Conservation (phyloP, 106 monocot species). For the Acanthochlamys bracteata region DNA sequence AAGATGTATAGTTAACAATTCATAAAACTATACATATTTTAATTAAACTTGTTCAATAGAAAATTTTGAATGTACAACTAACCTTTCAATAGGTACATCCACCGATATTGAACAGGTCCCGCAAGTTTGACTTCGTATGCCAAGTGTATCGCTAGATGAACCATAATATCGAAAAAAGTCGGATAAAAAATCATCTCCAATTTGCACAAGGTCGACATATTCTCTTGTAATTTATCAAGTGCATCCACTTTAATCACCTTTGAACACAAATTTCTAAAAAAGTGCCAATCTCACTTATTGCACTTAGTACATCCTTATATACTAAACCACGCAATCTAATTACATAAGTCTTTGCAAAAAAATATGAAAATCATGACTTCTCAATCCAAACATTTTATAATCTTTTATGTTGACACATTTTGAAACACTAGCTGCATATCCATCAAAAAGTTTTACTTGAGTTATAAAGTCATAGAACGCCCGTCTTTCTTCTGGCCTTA, state of each 20-base stretch:
- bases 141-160: constrained; percentile 14
- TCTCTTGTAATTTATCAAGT: no score
- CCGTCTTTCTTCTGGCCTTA: neutral
- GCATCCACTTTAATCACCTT: no score
- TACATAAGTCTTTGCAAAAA: neutral
- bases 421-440: no score
- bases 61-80: no score
- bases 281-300: neutral
- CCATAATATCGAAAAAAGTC: constrained; percentile 14
- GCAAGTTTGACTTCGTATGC: neutral
- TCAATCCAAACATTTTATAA: no score
- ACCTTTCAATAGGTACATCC: constrained; percentile 15
- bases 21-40: neutral
- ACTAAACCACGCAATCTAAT: no score
- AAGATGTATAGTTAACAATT: no score
- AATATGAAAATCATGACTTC: constrained; percentile 4
- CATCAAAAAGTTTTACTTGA: neutral
- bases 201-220: neutral
- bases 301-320: neutral
- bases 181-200: constrained; percentile 7
- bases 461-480: neutral
- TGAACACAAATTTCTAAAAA: constrained; percentile 6
- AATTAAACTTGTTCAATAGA: neutral
- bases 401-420: no score
- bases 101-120: constrained; percentile 7